Conservation (phyloP, 2,329 filamentous ascomycete species). For the Lecanicillium sp. region DNA sequence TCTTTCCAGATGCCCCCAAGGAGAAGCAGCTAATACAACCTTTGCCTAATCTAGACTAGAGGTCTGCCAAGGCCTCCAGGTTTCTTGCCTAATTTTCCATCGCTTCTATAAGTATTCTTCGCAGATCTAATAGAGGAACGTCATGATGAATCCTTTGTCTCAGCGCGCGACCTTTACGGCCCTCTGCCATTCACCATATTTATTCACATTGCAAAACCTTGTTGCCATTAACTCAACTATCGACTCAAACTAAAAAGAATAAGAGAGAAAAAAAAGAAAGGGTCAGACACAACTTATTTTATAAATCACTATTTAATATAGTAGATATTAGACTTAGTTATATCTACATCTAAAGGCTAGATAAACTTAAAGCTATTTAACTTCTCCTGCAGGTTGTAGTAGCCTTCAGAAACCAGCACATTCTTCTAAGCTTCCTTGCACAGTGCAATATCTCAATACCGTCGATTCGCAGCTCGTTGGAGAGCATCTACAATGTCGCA, state of each 20-base stretch:
- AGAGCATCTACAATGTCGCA: background rate
- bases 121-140: constrained; percentile 17
- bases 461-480: constrained; percentile 13
- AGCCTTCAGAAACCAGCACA: constrained; percentile 8
- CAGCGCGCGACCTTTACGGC: constrained; percentile 10
- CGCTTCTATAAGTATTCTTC: constrained; percentile 12
- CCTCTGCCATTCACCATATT: constrained; percentile 9
- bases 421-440: constrained; percentile 11
- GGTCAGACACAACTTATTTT: constrained; percentile 8
- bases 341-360: constrained; percentile 10
- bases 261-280: too few relatives aligned
- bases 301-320: constrained; percentile 15
- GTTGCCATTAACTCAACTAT: background rate
- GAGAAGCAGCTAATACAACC: too few relatives aligned
- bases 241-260: background rate
- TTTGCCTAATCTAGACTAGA: too few relatives aligned
- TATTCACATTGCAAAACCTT: constrained; percentile 7
- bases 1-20: too few relatives aligned
- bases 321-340: constrained; percentile 15
- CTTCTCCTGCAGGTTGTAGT: constrained; percentile 9
- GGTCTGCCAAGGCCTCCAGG: too few relatives aligned
- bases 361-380: constrained; percentile 1
- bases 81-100: too few relatives aligned
- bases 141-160: constrained; percentile 16
- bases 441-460: constrained; percentile 10